Evolutionary conservation across 768 basidiomycete genomes (phyloP).

Genomic region (Lentinula boryana): DNA sequence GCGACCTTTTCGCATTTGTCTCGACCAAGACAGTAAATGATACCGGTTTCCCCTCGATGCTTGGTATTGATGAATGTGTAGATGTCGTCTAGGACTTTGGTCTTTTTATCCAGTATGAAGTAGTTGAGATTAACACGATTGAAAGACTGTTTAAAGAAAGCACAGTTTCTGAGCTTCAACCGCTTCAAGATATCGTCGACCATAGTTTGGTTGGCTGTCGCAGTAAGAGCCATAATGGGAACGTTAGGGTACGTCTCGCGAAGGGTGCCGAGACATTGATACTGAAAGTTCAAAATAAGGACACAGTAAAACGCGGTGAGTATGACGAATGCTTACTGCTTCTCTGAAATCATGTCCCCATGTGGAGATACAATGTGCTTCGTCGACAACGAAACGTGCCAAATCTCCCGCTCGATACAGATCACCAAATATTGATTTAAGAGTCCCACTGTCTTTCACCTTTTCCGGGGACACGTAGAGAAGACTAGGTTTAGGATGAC

Average conservation of each 20-base stretch:
- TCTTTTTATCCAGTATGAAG: conserved; percentile 38
- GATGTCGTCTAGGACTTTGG: conserved; percentile 52
- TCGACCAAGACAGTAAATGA: conserved; percentile 78
- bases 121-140: conserved; percentile 93
- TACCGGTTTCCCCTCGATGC: conserved; percentile 60
- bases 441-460: conserved; percentile 53
- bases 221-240: conserved; percentile 95
- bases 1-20: conserved; percentile 80
- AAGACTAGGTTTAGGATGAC: conserved; percentile 49
- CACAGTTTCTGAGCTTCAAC: conserved; percentile 54
- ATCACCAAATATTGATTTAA: conserved; percentile 48
- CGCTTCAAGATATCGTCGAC: conserved; percentile 73
- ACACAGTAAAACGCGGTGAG: neutral
- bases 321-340: conserved; percentile 43
- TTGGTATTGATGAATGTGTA: conserved; percentile 57
- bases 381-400: conserved; percentile 92
- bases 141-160: conserved; percentile 75
- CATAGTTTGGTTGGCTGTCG: conserved; percentile 80
- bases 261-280: conserved; percentile 58
- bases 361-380: conserved; percentile 90
- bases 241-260: conserved; percentile 70
- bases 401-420: conserved; percentile 54
- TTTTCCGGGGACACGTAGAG: conserved; percentile 94
- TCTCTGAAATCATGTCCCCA: conserved; percentile 95
- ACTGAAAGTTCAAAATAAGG: conserved; percentile 36